Conservation (phyloP, 495 filamentous ascomycete species). For the Penicillium lividum region DNA sequence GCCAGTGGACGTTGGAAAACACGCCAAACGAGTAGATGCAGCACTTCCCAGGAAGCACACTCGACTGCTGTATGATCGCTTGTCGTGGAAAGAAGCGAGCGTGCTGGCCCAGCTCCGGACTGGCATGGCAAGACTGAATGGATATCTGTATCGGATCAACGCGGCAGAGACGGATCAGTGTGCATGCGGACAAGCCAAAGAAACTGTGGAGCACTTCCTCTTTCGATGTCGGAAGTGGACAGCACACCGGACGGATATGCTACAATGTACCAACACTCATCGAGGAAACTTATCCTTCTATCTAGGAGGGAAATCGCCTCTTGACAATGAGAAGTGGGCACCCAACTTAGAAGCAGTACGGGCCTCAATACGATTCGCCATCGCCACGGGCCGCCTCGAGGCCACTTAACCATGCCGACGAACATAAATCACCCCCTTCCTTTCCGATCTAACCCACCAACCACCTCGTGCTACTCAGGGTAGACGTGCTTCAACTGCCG, state of each 20-base stretch:
- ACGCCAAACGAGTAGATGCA: constrained; percentile 25
- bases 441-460: neutral
- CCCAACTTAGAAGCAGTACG: neutral
- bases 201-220: neutral
- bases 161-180: constrained; percentile 23
- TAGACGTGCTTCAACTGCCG: neutral
- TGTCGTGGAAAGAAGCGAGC: constrained; percentile 30
- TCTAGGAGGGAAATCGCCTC: neutral
- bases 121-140: constrained; percentile 37
- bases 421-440: neutral
- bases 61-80: constrained; percentile 11
- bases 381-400: neutral
- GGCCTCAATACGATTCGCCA: neutral
- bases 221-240: constrained; percentile 1
- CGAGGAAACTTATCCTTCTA: neutral
- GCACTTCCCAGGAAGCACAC: constrained; percentile 27
- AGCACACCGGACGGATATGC: neutral
- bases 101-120: constrained; percentile 36
- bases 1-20: constrained; percentile 9
- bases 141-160: constrained; percentile 33
- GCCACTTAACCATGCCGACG: neutral
- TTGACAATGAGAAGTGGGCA: neutral
- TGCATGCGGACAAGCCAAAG: constrained; percentile 27
- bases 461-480: neutral
- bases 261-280: neutral